A percentile compares a stretch with the other conserved stretches of the same genome.
Evolutionary conservation across 495 filamentous ascomycete species (phyloP).

Genomic region (Friedmanniomyces simplex): DNA sequence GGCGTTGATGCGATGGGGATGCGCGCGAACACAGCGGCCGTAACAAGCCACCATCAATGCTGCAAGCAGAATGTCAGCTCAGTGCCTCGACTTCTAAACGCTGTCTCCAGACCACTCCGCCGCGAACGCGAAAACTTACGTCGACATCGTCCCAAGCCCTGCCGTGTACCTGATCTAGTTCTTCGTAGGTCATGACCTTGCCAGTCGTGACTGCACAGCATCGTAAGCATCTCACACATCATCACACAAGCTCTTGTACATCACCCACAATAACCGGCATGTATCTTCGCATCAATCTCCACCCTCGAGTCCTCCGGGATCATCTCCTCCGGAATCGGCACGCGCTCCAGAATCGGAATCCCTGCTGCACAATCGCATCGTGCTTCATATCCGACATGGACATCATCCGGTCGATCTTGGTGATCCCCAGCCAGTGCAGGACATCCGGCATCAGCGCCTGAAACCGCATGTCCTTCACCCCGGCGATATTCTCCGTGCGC

Average conservation of each 20-base stretch:
- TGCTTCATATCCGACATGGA: conserved; percentile 99
- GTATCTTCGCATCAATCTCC: conserved; percentile 98
- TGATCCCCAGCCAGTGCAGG: conserved; percentile 96
- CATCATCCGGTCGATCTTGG: conserved; percentile 96
- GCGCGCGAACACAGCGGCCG: background rate
- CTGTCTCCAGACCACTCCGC: no score
- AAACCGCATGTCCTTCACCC: conserved; percentile 97
- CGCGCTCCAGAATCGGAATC: conserved; percentile 77
- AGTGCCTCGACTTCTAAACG: background rate
- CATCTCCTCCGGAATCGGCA: conserved; percentile 88
- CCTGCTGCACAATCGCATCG: conserved; percentile 92
- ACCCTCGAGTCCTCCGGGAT: conserved; percentile 93
- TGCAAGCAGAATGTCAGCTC: background rate
- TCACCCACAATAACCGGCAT: conserved; percentile 69
- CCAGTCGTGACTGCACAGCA: conserved; percentile 65
- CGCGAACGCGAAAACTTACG: conserved; percentile 2
- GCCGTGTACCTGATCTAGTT: conserved; percentile 74
- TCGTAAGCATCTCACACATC: background rate
- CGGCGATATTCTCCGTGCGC: conserved; percentile 92
- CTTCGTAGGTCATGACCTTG: conserved; percentile 76
- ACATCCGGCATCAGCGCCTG: conserved; percentile 96
- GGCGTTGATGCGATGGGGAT: no score
- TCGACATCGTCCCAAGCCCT: conserved; percentile 84
- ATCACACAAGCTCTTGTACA: conserved; percentile 6
- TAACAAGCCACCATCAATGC: background rate